Evolutionary conservation across 331 rosid genomes (phyloP), one percentile per base, ranked within the genome.

Genomic region (Erythrophleum ivorense): DNA sequence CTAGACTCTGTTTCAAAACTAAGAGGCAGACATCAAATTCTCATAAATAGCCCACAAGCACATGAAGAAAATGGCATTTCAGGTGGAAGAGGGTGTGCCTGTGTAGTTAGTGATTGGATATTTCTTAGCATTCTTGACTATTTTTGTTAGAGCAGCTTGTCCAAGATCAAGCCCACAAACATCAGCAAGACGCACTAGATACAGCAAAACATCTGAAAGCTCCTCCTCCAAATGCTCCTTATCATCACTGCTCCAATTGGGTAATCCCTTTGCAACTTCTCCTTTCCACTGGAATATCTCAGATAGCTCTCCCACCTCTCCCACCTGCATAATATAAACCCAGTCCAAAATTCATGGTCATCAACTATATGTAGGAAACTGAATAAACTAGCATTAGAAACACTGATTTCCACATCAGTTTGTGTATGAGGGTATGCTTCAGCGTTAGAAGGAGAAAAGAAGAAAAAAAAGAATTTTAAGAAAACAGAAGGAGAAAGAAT

Each of bases 271-370:
- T 54, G 80, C 97, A 36, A 93, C 97, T 84, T 93, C 97, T 34
- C 97, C 97, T 80, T 88, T 93, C 97, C 97, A 93, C 60, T 92
- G 97, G 68, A 91, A 92, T 38, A 92, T 92, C 91, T 92, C 97
- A 7, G 92, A 92, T 6, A 93, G 80, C 79, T 93, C 97, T 52
- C 97, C 97, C 65, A 93, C 97, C 71, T 93, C 97, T 66, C 94
- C 97, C 16, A 91, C 97, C 97, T 91, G 69, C 81, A 81, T 7
- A n/a, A 65, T 34, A 1, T 67, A 18, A 74, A 0, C n/a, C 16
- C 19, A 33, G 9, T 1, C 19, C 41, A 38, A 38, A 5, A 5
- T n/a, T 43, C 46, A 3, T 43, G 46, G 46, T 24, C 29, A 24
- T 24, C 29, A 24, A 24, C 29, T 24, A 24, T 24, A 24, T 24